A percentile compares a stretch with the other conserved stretches of the same genome.
Evolutionary conservation across 805 yeast species (phyloP).

Genomic region (Yamadazyma phyllophila): DNA sequence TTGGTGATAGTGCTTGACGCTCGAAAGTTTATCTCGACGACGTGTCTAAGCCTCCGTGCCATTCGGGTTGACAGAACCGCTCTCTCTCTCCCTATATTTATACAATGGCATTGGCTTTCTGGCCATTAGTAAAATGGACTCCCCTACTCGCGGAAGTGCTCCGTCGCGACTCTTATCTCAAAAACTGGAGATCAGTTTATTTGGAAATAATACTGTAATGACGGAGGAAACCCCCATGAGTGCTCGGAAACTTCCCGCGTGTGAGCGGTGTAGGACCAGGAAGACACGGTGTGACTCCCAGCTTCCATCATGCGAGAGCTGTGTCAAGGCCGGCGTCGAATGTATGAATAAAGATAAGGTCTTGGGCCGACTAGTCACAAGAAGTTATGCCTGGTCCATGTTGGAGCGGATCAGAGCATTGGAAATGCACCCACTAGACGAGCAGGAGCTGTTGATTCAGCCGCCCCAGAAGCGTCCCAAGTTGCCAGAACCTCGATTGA

Average conservation of each 20-base stretch:
- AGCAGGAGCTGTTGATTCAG: background rate
- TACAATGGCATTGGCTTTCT: too few species aligned
- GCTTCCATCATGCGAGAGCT: slow-evolving; percentile 25
- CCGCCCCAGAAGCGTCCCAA: background rate
- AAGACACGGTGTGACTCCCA: slow-evolving; percentile 11
- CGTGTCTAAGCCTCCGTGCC: too few species aligned
- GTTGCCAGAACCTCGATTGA: background rate
- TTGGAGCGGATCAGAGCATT: slow-evolving; percentile 2
- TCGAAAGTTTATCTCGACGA: too few species aligned
- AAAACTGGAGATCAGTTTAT: background rate
- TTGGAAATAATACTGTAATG: background rate
- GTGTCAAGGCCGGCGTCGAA: slow-evolving; percentile 26
- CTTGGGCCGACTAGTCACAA: slow-evolving; percentile 6
- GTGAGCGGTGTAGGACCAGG: slow-evolving; percentile 14
- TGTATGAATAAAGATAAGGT: slow-evolving; percentile 20
- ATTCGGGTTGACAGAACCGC: too few species aligned
- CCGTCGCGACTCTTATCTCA: slow-evolving; percentile 1
- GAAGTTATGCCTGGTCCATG: slow-evolving; percentile 8
- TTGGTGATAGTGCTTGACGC: too few species aligned
- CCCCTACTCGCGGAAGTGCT: background rate
- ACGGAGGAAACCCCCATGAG: background rate
- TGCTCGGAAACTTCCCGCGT: slow-evolving; percentile 12
- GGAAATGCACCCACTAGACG: background rate
- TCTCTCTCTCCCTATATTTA: too few species aligned
- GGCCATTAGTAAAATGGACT: too few species aligned